These are phyloP conservation scores for Leccinum fallax DNA, from an alignment of 1,284 basidiomycete species.

Conservation along the genomic window DNA sequence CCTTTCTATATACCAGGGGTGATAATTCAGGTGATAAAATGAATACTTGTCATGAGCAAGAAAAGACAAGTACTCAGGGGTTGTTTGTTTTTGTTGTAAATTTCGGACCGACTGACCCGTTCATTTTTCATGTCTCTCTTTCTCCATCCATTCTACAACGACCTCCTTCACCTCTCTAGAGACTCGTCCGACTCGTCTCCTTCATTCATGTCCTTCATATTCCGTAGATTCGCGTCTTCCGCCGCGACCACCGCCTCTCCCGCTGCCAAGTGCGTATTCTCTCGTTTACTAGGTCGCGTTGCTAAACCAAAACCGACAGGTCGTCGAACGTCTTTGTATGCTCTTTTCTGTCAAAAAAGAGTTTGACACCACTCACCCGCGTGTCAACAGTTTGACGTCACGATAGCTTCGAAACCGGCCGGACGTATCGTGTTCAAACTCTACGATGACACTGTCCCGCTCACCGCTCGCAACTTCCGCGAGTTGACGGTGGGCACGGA, in stretches of 20 bases:
- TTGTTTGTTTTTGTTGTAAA: not conserved
- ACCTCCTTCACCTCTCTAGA: slow-evolving; percentile 24
- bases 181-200: slow-evolving; percentile 20
- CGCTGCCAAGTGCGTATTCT: slow-evolving; percentile 30
- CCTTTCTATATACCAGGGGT: too few species aligned
- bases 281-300: not conserved
- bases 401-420: slow-evolving; percentile 65
- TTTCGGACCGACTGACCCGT: not conserved
- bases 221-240: slow-evolving; percentile 33
- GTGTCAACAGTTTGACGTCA: slow-evolving; percentile 75
- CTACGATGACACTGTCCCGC: slow-evolving; percentile 68
- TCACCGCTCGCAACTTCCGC: slow-evolving; percentile 81
- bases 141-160: slow-evolving; percentile 27
- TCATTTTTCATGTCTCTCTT: slow-evolving; percentile 22
- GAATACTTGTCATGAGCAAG: too few species aligned
- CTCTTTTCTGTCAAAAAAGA: slow-evolving; percentile 7
- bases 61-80: not conserved
- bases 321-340: slow-evolving; percentile 53
- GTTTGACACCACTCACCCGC: not conserved
- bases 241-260: slow-evolving; percentile 23
- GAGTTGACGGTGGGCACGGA: slow-evolving; percentile 76
- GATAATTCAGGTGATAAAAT: too few species aligned
- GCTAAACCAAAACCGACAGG: slow-evolving; percentile 33
- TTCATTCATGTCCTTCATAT: slow-evolving; percentile 31
- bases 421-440: slow-evolving; percentile 80